phyloP scores from a whole-genome alignment of 495 filamentous ascomycete genomes.

The Daldinia loculata region DNA sequence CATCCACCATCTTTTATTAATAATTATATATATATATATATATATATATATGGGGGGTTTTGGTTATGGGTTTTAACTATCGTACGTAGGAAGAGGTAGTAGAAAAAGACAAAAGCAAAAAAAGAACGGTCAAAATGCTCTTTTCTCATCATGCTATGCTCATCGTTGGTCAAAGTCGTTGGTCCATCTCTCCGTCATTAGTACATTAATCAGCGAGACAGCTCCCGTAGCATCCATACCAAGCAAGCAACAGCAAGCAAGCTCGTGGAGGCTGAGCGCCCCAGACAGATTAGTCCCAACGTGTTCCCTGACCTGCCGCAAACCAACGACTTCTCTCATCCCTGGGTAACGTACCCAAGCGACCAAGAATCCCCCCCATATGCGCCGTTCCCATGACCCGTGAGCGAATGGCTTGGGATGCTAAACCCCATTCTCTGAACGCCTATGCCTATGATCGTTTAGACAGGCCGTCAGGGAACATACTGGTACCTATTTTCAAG shows the following conservation, averaged over 20 bases:
- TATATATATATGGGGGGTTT: background rate
- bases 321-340: slow-evolving; percentile 1
- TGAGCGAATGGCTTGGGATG: slow-evolving; percentile 40
- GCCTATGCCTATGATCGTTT: slow-evolving; percentile 34
- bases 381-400: slow-evolving; percentile 28
- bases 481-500: slow-evolving; percentile 6
- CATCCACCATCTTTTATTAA: background rate
- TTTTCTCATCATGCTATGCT: slow-evolving; percentile 26
- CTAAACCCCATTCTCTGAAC: slow-evolving; percentile 29
- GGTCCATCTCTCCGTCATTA: slow-evolving; percentile 11
- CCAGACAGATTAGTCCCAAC: background rate
- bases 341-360: slow-evolving; percentile 29
- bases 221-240: background rate
- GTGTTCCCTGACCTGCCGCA: background rate
- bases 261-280: background rate
- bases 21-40: background rate
- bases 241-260: slow-evolving; percentile 3
- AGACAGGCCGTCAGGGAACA: background rate
- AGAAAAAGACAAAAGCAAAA: slow-evolving; percentile 9
- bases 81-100: background rate
- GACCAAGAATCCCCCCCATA: slow-evolving; percentile 13
- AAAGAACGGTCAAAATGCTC: slow-evolving; percentile 8
- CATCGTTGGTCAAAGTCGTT: slow-evolving; percentile 8
- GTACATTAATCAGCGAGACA: slow-evolving; percentile 2
- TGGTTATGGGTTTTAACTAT: background rate